Conservation (phyloP, 768 basidiomycete genomes). For the Termitomyces sp. region DNA sequence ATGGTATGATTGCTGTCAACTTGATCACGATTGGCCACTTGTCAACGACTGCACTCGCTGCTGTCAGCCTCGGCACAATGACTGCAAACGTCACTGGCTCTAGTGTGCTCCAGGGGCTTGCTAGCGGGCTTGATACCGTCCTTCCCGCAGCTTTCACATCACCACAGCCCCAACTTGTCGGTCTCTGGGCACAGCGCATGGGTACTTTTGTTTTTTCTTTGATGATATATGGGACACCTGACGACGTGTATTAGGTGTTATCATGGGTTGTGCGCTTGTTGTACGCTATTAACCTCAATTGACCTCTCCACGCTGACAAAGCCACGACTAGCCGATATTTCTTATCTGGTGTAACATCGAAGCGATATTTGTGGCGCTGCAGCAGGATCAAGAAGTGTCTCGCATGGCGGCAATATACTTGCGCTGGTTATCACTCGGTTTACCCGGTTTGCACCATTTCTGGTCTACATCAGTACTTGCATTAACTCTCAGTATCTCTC, state of each 20-base stretch:
- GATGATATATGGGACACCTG: not conserved
- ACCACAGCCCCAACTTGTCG: slow-evolving; percentile 24
- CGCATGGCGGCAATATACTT: slow-evolving; percentile 1
- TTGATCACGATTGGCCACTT: slow-evolving; percentile 71
- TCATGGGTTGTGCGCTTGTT: slow-evolving; percentile 7
- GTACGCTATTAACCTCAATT: not conserved
- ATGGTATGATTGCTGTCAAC: slow-evolving; percentile 58
- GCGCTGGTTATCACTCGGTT: not conserved
- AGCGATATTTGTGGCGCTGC: not conserved
- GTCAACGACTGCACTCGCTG: slow-evolving; percentile 67
- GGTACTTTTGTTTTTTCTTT: slow-evolving; percentile 12
- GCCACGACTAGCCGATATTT: not conserved
- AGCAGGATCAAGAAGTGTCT: slow-evolving; percentile 8
- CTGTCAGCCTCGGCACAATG: slow-evolving; percentile 47
- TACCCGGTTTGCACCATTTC: not conserved
- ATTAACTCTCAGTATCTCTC: not conserved
- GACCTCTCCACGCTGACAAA: not conserved
- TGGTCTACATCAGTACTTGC: not conserved
- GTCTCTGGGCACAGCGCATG: slow-evolving; percentile 71
- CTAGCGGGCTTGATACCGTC: slow-evolving; percentile 65
- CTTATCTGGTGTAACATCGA: not conserved
- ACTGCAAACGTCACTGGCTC: slow-evolving; percentile 30
- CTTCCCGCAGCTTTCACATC: slow-evolving; percentile 80
- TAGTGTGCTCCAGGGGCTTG: slow-evolving; percentile 52
- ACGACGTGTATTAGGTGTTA: not conserved